A percentile compares a stretch with the other conserved stretches of the same genome.
Evolutionary conservation across 2,329 filamentous ascomycete genomes (phyloP).

Genomic region (Xylariaceae sp.): DNA sequence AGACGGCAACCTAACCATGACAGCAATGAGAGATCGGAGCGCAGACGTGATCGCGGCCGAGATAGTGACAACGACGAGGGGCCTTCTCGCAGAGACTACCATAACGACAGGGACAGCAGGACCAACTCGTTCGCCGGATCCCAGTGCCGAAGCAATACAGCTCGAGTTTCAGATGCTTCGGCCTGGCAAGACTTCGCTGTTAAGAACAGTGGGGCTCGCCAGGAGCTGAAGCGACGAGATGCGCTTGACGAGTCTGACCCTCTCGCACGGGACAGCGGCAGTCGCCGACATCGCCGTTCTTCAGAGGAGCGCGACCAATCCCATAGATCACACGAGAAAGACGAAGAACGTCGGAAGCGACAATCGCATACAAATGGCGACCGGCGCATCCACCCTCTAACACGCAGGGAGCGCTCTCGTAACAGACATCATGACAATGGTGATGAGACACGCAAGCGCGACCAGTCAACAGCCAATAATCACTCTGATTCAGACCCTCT

Average conservation of each 20-base stretch:
- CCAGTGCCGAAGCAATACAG: neutral
- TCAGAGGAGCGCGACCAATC: neutral
- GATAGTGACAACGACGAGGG: neutral
- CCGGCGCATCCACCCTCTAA: neutral
- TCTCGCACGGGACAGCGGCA: neutral
- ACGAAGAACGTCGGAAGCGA: neutral
- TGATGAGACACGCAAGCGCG: slow-evolving; percentile 2
- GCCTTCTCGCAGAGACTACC: neutral
- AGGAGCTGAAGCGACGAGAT: neutral
- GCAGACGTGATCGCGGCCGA: neutral
- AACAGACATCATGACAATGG: slow-evolving; percentile 12
- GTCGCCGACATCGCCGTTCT: neutral
- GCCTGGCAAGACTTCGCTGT: neutral
- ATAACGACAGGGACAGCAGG: neutral
- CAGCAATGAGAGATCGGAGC: slow-evolving; percentile 12
- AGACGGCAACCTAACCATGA: slow-evolving; percentile 34
- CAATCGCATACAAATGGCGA: neutral
- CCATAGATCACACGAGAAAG: neutral
- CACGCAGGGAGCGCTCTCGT: too few relatives aligned
- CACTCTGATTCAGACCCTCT: slow-evolving; percentile 66
- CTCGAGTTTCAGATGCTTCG: neutral
- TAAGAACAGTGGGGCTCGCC: neutral
- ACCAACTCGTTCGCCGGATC: neutral
- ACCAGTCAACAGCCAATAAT: slow-evolving; percentile 7
- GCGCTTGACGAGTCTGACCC: too few relatives aligned